These are phyloP conservation scores for Xerocomus spinulosus DNA, from an alignment of 768 basidiomycete species.

Conservation along the genomic window DNA sequence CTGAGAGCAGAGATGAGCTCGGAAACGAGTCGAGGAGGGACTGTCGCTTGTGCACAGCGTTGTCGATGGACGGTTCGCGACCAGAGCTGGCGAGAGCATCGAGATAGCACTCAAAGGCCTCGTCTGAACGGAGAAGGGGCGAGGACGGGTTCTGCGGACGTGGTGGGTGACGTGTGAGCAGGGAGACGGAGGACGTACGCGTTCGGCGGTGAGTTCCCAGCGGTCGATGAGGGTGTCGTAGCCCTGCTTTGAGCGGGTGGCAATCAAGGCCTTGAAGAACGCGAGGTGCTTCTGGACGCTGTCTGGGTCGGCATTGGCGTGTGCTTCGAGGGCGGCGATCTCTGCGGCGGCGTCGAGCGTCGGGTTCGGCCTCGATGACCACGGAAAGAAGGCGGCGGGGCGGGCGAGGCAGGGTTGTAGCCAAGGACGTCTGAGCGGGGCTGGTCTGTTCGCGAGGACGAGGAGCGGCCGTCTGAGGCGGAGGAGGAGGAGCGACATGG, in stretches of 20 bases:
- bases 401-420: constrained; percentile 22
- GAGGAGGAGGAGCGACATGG: constrained; percentile 11
- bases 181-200: constrained; percentile 46
- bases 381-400: constrained; percentile 29
- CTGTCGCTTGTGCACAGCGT: constrained; percentile 69
- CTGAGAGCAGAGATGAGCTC: too few species aligned
- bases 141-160: constrained; percentile 55
- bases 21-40: constrained; percentile 44
- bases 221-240: constrained; percentile 70
- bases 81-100: constrained; percentile 58
- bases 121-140: constrained; percentile 63
- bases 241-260: constrained; percentile 60
- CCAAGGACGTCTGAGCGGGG: constrained; percentile 35
- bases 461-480: not conserved
- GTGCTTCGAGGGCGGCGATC: constrained; percentile 71
- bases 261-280: constrained; percentile 61
- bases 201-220: constrained; percentile 83
- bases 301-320: constrained; percentile 68
- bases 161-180: constrained; percentile 3
- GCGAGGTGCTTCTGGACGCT: constrained; percentile 67
- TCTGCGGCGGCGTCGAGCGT: constrained; percentile 63
- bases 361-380: constrained; percentile 29
- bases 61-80: constrained; percentile 50
- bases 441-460: constrained; percentile 9
- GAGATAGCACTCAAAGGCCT: constrained; percentile 75